These are phyloP conservation scores for Thecaphora thlaspeos DNA, from an alignment of 1,284 basidiomycete genomes.

Conservation along the genomic window DNA sequence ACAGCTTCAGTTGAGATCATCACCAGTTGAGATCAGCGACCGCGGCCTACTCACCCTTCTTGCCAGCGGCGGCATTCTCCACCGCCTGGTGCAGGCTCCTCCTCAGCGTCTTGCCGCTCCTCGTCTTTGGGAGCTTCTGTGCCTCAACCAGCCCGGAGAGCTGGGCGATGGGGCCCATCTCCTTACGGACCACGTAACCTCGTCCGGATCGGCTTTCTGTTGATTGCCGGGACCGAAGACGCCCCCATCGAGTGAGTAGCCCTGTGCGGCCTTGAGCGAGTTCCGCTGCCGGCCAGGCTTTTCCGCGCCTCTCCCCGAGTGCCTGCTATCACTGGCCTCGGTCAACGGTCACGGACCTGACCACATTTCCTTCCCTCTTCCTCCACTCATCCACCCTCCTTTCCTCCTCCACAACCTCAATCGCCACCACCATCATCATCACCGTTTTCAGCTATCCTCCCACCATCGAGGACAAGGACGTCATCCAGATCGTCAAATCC, in stretches of 20 bases:
- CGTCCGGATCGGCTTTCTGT: background rate
- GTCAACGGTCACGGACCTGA: background rate
- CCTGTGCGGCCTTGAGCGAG: too few relatives aligned
- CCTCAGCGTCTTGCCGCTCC: conserved; percentile 48
- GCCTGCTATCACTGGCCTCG: too few relatives aligned
- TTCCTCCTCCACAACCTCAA: background rate
- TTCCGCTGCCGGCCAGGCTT: background rate
- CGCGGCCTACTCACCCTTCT: conserved; percentile 33
- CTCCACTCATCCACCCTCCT: conserved; percentile 2
- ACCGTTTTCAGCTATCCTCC: conserved; percentile 26
- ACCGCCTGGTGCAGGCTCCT: conserved; percentile 37
- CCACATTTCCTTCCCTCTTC: background rate
- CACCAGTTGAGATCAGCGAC: too few relatives aligned
- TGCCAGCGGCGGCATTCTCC: conserved; percentile 42
- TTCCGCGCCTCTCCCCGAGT: too few relatives aligned
- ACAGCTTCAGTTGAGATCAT: too few relatives aligned
- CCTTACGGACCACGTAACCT: too few relatives aligned
- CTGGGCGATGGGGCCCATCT: conserved; percentile 51
- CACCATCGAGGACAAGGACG: conserved; percentile 40
- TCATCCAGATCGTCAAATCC: conserved; percentile 26
- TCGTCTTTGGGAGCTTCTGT: conserved; percentile 51
- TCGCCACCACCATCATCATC: background rate
- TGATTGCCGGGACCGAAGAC: background rate
- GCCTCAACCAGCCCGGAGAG: conserved; percentile 35
- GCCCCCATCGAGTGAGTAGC: background rate